A percentile compares a stretch with the other conserved stretches of the same genome.
Evolutionary conservation across 805 yeast genomes (phyloP).

Genomic region (Sugiyamaella qingdaonensis): DNA sequence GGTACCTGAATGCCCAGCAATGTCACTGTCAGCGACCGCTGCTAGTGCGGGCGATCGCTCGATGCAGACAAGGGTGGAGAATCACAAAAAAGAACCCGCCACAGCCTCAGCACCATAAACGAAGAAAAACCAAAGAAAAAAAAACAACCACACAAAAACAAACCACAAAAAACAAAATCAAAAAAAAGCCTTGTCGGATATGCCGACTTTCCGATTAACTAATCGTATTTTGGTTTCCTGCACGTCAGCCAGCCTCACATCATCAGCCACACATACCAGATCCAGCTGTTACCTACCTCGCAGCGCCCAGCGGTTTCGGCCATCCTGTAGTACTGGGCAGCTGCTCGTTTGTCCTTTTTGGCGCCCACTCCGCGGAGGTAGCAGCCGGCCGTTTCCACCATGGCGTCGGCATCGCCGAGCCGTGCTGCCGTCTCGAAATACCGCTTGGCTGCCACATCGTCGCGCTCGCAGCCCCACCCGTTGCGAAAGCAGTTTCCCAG

Average conservation of each 20-base stretch:
- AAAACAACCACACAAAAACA: no score
- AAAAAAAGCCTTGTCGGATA: not conserved
- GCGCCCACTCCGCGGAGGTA: slow-evolving; percentile 28
- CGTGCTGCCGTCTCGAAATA: slow-evolving; percentile 32
- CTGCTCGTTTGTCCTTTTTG: slow-evolving; percentile 28
- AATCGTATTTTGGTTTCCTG: slow-evolving; percentile 11
- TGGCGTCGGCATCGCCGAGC: slow-evolving; percentile 32
- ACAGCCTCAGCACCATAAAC: no score
- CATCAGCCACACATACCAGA: slow-evolving; percentile 23
- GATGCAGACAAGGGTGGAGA: no score
- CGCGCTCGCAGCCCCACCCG: slow-evolving; percentile 32
- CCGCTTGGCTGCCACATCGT: slow-evolving; percentile 25
- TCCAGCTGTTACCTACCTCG: slow-evolving; percentile 36
- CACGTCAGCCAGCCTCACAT: slow-evolving; percentile 20
- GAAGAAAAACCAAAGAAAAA: no score
- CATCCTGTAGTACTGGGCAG: slow-evolving; percentile 32
- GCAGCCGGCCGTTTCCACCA: slow-evolving; percentile 30
- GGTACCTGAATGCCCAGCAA: no score
- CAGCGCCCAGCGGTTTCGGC: slow-evolving; percentile 27
- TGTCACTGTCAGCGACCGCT: no score
- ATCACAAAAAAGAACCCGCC: no score
- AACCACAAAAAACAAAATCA: no score
- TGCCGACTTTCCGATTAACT: not conserved
- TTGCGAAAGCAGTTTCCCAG: slow-evolving; percentile 31
- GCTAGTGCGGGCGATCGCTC: no score